Evolutionary conservation across 352 stramenopile genomes (phyloP).

Genomic region (Globisporangium alternatum): DNA sequence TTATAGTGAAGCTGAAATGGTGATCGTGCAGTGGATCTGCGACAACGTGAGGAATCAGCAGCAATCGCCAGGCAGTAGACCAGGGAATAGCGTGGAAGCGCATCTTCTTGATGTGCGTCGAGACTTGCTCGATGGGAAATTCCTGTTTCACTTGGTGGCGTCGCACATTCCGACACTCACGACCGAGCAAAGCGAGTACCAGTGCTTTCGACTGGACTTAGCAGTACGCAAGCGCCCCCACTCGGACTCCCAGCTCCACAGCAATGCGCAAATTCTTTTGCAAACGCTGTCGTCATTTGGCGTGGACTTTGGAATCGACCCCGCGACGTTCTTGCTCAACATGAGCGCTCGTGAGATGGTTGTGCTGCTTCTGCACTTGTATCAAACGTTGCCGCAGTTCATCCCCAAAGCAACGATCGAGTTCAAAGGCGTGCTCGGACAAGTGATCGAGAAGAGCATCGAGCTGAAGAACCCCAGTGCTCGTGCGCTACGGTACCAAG

Average conservation of each 20-base stretch:
- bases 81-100: constrained; percentile 16
- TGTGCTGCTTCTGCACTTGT: constrained; percentile 88
- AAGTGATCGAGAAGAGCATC: constrained; percentile 90
- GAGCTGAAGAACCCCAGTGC: constrained; percentile 91
- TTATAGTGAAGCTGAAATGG: constrained; percentile 89
- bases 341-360: constrained; percentile 76
- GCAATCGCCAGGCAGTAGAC: neutral
- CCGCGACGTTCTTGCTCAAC: constrained; percentile 40
- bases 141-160: constrained; percentile 84
- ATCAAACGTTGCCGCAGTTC: constrained; percentile 89
- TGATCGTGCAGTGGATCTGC: constrained; percentile 90
- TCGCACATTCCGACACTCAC: constrained; percentile 87
- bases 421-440: constrained; percentile 86
- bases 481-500: constrained; percentile 82
- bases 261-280: constrained; percentile 59
- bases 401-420: constrained; percentile 93
- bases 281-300: constrained; percentile 65
- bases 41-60: constrained; percentile 45
- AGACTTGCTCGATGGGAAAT: constrained; percentile 68
- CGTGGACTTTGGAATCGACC: constrained; percentile 75
- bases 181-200: constrained; percentile 55
- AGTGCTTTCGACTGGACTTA: constrained; percentile 52
- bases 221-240: constrained; percentile 15
- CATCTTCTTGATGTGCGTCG: constrained; percentile 52
- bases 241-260: constrained; percentile 35